Base-by-base conservation (phyloP, 148 eudicot species). In the Vaccinium darrowii region DNA sequence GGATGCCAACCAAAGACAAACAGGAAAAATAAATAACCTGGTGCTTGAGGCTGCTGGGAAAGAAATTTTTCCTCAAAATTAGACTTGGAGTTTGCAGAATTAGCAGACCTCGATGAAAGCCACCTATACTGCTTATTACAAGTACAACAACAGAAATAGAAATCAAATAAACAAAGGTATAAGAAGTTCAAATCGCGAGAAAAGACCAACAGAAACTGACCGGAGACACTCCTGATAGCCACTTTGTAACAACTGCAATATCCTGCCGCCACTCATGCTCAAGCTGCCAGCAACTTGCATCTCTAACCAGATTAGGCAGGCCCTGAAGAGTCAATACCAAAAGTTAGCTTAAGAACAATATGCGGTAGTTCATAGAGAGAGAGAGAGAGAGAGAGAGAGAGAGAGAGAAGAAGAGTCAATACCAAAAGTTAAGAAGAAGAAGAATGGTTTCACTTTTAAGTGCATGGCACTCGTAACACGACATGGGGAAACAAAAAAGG, bases 261-360 rank as follows among this genome's bases (percentile, higher is more conserved):
- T 97, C 99, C 89, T 97, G 99, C 83, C 94, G 92, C 99, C 99
- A 97, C 87, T 97, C 99, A 88, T 97, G 95, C 87, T 95, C 99
- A 52, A 88, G 92, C 90, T 92, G 96, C 99, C 99, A 97, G 89
- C 90, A 88, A 88, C 97, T 94, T 87, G 98, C 93, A 87, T 94
- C 98, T 89, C 91, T 92, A 78, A 97, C 99, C 72, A 94, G 90
- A 84, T 95, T 93, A 83, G 94, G 89, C 72, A 94, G 88, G 72
- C 98, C 99, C 99, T 97, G 88, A 18, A 85, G 11, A 82, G 58
- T 81, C 58, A 87, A 23, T 39, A 77, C 21, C 76, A 82, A n/a
- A 76, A 36, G 79, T 83, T 51, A 83, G 89, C 76, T 79, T 60
- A 50, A 72, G 19, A 67, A 71, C 33, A 15, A 51, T 53, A 18